These are phyloP conservation scores for Monosporascus sp. DNA, from an alignment of 2,329 filamentous ascomycete species.

Conservation along the genomic window DNA sequence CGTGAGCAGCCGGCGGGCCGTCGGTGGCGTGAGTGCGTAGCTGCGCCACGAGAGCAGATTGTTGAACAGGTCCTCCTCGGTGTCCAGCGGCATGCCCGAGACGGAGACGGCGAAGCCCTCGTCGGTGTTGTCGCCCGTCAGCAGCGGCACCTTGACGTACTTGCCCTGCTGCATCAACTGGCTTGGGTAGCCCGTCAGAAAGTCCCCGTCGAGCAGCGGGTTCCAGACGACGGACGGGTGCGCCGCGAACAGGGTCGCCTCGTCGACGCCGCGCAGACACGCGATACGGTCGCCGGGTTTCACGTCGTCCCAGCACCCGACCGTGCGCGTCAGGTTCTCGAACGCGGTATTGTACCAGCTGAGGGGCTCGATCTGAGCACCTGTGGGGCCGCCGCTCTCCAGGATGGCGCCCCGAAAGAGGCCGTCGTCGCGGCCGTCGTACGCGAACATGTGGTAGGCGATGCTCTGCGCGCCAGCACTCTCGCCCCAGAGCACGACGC, in stretches of 20 bases:
- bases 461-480: conserved; percentile 37
- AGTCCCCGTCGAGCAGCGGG: conserved; percentile 41
- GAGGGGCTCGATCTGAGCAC: conserved; percentile 25
- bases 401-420: conserved; percentile 51
- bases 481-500: conserved; percentile 46
- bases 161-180: conserved; percentile 36
- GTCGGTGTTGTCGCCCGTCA: conserved; percentile 46
- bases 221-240: conserved; percentile 36
- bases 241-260: conserved; percentile 28
- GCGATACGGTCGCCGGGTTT: conserved; percentile 25
- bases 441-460: conserved; percentile 47
- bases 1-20: conserved; percentile 37
- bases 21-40: conserved; percentile 41
- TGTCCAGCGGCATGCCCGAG: conserved; percentile 26
- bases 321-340: conserved; percentile 30
- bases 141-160: conserved; percentile 38
- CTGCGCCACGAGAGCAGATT: conserved; percentile 37
- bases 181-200: conserved; percentile 43
- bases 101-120: conserved; percentile 39
- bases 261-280: conserved; percentile 31
- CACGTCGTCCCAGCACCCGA: conserved; percentile 28
- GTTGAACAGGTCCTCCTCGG: conserved; percentile 37
- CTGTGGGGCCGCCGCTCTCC: conserved; percentile 42
- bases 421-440: conserved; percentile 50
- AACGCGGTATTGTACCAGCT: conserved; percentile 30